Evolutionary conservation across 1,139 yeast species (phyloP).

Genomic region (Pichia sp.): DNA sequence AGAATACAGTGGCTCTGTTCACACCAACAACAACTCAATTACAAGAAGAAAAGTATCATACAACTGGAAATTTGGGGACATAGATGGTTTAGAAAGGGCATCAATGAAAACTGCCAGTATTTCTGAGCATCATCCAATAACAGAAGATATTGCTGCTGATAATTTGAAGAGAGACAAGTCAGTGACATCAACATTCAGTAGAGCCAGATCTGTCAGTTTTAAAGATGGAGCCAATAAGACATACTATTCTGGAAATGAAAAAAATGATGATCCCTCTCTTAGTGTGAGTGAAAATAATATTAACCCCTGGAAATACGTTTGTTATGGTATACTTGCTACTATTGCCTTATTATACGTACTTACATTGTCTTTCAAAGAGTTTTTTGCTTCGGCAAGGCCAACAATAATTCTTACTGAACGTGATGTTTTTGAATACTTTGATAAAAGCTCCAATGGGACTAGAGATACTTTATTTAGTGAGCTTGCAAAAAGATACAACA

Average conservation of each 20-base stretch:
- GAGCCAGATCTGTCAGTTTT: slow-evolving; percentile 12
- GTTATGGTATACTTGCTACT: slow-evolving; percentile 12
- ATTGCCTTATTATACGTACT: slow-evolving; percentile 5
- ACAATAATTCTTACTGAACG: slow-evolving; percentile 5
- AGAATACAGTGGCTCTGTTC: background rate
- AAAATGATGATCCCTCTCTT: background rate
- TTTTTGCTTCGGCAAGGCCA: background rate
- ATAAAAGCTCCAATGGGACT: slow-evolving; percentile 4
- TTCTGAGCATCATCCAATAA: background rate
- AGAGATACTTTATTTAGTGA: slow-evolving; percentile 1
- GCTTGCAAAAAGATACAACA: background rate
- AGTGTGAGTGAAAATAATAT: background rate
- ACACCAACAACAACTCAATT: background rate
- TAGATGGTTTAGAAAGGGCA: slow-evolving; percentile 21
- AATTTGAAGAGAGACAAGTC: background rate
- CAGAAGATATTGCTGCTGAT: background rate
- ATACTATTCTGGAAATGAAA: background rate
- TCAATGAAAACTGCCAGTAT: slow-evolving; percentile 12
- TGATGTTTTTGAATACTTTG: slow-evolving; percentile 11
- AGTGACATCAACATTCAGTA: background rate
- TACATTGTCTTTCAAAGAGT: slow-evolving; percentile 6
- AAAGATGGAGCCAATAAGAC: background rate
- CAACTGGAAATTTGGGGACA: slow-evolving; percentile 25
- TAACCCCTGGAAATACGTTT: slow-evolving; percentile 17
- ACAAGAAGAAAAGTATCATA: background rate